A percentile compares a stretch with the other conserved stretches of the same genome.
phyloP scores from a whole-genome alignment of 345 rosid genomes.

The Moringa oleifera region DNA sequence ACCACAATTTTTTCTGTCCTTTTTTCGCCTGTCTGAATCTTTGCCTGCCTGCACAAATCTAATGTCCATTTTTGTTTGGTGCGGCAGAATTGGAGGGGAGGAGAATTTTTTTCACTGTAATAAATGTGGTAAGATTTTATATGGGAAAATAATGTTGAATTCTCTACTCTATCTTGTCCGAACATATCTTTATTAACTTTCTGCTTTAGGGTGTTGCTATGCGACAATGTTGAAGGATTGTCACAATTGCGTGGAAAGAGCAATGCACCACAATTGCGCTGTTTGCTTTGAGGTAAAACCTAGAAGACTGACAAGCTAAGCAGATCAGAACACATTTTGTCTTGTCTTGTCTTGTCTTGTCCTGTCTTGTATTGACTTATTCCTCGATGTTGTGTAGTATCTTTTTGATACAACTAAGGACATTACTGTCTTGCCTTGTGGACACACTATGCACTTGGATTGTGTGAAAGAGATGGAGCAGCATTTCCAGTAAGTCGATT shows the following conservation, averaged over 20 bases:
- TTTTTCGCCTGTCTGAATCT: background rate
- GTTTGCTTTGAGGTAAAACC: conserved; percentile 56
- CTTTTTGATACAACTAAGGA: conserved; percentile 67
- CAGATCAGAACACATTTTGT: no score
- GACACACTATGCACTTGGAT: conserved; percentile 75
- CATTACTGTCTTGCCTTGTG: conserved; percentile 58
- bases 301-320: background rate
- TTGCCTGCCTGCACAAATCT: no score
- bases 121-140: conserved; percentile 38
- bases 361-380: no score
- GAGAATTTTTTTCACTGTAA: conserved; percentile 57
- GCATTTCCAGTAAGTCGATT: conserved; percentile 17
- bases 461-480: conserved; percentile 63
- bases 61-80: background rate
- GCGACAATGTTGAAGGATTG: conserved; percentile 42
- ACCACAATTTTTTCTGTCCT: background rate
- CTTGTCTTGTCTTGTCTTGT: no score
- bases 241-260: conserved; percentile 62
- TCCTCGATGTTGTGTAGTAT: conserved; percentile 31
- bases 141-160: background rate
- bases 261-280: conserved; percentile 69
- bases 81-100: conserved; percentile 47
- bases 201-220: conserved; percentile 53
- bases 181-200: no score
- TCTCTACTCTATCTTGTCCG: no score